Percentiles rank a stretch among this genome's conserved stretches.
Evolutionary conservation across 495 filamentous ascomycete genomes (phyloP).

Genomic region (Xylaria bambusicola): DNA sequence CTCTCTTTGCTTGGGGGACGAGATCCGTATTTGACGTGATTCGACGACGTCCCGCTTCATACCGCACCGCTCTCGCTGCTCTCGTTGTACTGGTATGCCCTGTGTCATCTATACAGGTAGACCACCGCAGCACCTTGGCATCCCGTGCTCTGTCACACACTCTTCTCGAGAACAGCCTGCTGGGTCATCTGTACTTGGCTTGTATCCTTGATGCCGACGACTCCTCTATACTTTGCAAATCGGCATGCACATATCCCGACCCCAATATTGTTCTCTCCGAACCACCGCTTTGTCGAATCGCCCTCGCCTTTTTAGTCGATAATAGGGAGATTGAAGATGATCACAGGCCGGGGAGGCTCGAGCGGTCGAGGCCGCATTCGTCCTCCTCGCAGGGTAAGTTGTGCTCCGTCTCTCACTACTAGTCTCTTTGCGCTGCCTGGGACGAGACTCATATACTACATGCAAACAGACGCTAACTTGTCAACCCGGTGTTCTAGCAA

Average conservation of each 20-base stretch:
- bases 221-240: not conserved
- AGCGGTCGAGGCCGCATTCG: constrained; percentile 63
- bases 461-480: not conserved
- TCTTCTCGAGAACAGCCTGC: no score
- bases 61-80: no score
- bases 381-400: constrained; percentile 69
- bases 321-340: constrained; percentile 47
- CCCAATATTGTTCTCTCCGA: not conserved
- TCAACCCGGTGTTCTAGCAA: constrained; percentile 8
- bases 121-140: no score
- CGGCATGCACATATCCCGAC: constrained; percentile 5
- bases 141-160: no score
- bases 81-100: no score
- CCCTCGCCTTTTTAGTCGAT: not conserved
- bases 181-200: not conserved
- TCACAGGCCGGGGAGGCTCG: constrained; percentile 59
- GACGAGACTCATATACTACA: not conserved
- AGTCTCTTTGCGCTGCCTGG: not conserved
- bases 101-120: no score
- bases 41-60: no score
- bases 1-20: no score
- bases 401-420: not conserved
- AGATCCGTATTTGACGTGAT: no score
- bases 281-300: not conserved
- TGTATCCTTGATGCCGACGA: not conserved